Percentiles rank a stretch among this genome's conserved stretches.
phyloP scores from a whole-genome alignment of 2,329 filamentous ascomycete genomes.

The Fusarium nygamai region DNA sequence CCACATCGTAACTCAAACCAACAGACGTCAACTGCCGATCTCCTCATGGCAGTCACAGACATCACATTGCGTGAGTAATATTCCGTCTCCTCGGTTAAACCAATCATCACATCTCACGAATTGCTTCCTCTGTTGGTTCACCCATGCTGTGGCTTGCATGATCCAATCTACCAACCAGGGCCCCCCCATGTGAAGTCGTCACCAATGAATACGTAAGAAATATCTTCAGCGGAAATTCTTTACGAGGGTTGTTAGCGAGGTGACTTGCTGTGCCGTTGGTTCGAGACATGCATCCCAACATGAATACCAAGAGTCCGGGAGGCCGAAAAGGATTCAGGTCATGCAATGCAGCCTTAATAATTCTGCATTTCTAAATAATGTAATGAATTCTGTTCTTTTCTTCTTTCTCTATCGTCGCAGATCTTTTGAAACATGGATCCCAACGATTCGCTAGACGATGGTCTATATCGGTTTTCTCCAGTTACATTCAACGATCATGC shows the following conservation, averaged over 20 bases:
- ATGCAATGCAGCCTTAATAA: not conserved
- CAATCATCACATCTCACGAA: not conserved
- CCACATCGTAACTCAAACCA: not conserved
- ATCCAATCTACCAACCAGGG: not conserved
- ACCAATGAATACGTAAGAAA: not conserved
- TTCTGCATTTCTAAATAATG: not conserved
- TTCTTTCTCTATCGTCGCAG: not conserved
- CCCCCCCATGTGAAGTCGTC: not conserved
- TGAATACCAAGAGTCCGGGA: not conserved
- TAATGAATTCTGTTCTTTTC: not conserved
- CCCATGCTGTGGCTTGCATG: not conserved
- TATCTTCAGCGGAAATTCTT: not conserved
- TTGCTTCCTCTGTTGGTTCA: not conserved
- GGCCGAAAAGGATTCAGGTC: not conserved
- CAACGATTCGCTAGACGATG: not conserved
- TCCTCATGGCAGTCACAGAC: not conserved
- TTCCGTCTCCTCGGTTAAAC: not conserved
- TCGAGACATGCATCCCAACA: not conserved
- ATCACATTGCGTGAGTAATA: not conserved
- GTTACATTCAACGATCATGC: conserved; percentile 32
- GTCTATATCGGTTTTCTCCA: conserved; percentile 19
- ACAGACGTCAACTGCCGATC: not conserved
- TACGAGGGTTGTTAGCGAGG: not conserved
- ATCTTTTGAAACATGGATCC: conserved; percentile 13
- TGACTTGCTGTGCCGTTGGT: not conserved